These are phyloP conservation scores for Talaromyces rugulosus DNA, from an alignment of 2,329 filamentous ascomycete genomes.

Conservation along the genomic window DNA sequence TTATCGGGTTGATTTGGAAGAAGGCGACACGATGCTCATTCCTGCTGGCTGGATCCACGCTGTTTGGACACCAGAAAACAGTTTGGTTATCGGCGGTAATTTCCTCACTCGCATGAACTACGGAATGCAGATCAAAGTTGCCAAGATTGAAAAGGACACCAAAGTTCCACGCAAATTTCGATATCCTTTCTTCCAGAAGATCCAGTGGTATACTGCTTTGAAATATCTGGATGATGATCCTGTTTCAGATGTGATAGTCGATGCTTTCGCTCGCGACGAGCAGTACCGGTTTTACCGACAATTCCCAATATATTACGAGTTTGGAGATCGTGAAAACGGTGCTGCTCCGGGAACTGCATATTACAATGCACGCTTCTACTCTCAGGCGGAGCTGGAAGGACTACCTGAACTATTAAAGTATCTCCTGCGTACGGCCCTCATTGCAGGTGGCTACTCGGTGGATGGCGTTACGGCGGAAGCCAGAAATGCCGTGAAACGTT, in stretches of 20 bases:
- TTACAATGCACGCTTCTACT: slow-evolving; percentile 59
- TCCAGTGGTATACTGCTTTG: slow-evolving; percentile 65
- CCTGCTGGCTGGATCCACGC: slow-evolving; percentile 70
- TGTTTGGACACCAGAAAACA: slow-evolving; percentile 67
- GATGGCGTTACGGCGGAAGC: slow-evolving; percentile 57
- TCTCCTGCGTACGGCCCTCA: slow-evolving; percentile 60
- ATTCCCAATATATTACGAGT: slow-evolving; percentile 56
- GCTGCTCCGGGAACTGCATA: slow-evolving; percentile 50
- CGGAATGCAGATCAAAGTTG: slow-evolving; percentile 62
- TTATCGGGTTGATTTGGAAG: slow-evolving; percentile 61
- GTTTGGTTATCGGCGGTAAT: slow-evolving; percentile 67
- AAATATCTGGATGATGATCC: slow-evolving; percentile 62
- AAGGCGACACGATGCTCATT: slow-evolving; percentile 67
- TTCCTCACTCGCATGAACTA: slow-evolving; percentile 64
- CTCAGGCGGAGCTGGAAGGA: slow-evolving; percentile 59
- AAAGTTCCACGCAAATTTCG: slow-evolving; percentile 63
- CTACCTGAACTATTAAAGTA: slow-evolving; percentile 57
- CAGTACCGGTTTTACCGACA: slow-evolving; percentile 51
- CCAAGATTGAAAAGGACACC: slow-evolving; percentile 64
- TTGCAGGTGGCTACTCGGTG: slow-evolving; percentile 54
- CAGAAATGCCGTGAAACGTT: slow-evolving; percentile 57
- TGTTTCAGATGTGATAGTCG: slow-evolving; percentile 53
- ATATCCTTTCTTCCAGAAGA: slow-evolving; percentile 65
- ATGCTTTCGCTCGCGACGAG: slow-evolving; percentile 53
- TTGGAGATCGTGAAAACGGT: slow-evolving; percentile 50